Evolutionary conservation across 805 yeast genomes (phyloP).

Genomic region (Nakazawaea anatomiae): DNA sequence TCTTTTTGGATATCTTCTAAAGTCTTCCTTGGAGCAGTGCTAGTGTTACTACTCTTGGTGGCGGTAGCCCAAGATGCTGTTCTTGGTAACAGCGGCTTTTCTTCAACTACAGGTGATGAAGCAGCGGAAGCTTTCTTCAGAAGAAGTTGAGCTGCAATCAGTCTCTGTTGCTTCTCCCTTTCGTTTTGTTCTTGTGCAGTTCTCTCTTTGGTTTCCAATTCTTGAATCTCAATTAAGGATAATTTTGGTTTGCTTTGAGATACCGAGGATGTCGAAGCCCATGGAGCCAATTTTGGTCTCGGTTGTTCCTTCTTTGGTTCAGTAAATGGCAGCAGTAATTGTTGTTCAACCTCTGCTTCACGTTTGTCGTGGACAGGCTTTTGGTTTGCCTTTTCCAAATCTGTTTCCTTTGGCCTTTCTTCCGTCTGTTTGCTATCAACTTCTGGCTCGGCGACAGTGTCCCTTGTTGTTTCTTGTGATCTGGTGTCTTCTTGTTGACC

Average conservation of each 20-base stretch:
- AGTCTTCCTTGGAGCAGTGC: slow-evolving; percentile 36
- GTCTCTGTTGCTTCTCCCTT: slow-evolving; percentile 22
- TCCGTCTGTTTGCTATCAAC: background rate
- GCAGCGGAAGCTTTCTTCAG: background rate
- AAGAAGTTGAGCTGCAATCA: slow-evolving; percentile 12
- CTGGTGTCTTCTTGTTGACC: slow-evolving; percentile 22
- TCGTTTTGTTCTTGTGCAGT: slow-evolving; percentile 32
- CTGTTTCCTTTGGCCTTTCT: background rate
- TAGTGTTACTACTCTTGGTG: background rate
- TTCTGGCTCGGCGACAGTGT: background rate
- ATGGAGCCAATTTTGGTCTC: slow-evolving; percentile 38
- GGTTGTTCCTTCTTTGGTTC: slow-evolving; percentile 3
- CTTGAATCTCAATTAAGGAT: slow-evolving; percentile 47
- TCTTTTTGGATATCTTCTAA: slow-evolving; percentile 60
- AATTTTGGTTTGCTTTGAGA: slow-evolving; percentile 29
- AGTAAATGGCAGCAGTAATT: background rate
- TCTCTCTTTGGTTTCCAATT: slow-evolving; percentile 37
- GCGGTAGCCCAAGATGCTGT: slow-evolving; percentile 33
- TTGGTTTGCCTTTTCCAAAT: background rate
- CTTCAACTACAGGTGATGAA: slow-evolving; percentile 7
- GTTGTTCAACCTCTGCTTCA: background rate
- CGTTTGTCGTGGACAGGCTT: too few relatives aligned
- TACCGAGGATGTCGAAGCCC: slow-evolving; percentile 36
- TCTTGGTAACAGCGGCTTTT: slow-evolving; percentile 24
- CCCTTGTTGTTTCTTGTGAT: slow-evolving; percentile 35